Base-by-base conservation (phyloP, 2,329 filamentous ascomycete species). In the Ophiocordyceps camponoti-floridani region DNA sequence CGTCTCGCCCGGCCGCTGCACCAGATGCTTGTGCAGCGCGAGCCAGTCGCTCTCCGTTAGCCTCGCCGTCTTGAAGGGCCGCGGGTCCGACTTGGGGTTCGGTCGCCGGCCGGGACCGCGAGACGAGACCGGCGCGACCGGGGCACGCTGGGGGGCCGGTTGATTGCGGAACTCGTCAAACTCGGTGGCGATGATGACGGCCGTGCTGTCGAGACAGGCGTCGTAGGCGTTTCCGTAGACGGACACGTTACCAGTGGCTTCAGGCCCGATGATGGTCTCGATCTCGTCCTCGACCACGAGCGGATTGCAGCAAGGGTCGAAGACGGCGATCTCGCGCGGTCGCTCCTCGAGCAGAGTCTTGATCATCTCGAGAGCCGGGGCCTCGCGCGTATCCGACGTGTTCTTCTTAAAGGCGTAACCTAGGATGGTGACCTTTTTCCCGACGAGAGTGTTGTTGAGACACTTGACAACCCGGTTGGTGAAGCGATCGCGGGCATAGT, bases 351-450 rank as follows among this genome's bases (percentile, higher is more conserved):
- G 64, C 18, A 87, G 64, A 12, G 69, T 70, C 50, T 72, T 73
- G 58, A 85, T 75, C 49, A 84, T 74, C 51, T 79, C 76, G 19
- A 84, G 68, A 0, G 80, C 78, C 0, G 80, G 75, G 40, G 75
- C 77, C 57, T 86, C 82, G 35, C 83, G 72, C 5, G 80, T 83
- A 56, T 88, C 83, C 19, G 73, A 75, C 0, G 83, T 88, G 58
- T 85, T 74, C 62, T 84, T 82, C 68, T 89, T 88, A 64, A 84
- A 88, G 9, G 82, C 79, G 52, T 80, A 87, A 4, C 84, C 84
- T 6, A 88, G 69, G 2, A 88, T 66, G 3, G 79, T 71, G 13
- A 87, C 65, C 62, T 83, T 85, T 66, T 85, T 85, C 47, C 73
- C 72, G 3, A 69, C 67, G 6, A 86, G 65, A 10, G 78, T 83